These are phyloP conservation scores for Aphanomyces stellatus DNA, from an alignment of 352 stramenopile species.

Conservation along the genomic window DNA sequence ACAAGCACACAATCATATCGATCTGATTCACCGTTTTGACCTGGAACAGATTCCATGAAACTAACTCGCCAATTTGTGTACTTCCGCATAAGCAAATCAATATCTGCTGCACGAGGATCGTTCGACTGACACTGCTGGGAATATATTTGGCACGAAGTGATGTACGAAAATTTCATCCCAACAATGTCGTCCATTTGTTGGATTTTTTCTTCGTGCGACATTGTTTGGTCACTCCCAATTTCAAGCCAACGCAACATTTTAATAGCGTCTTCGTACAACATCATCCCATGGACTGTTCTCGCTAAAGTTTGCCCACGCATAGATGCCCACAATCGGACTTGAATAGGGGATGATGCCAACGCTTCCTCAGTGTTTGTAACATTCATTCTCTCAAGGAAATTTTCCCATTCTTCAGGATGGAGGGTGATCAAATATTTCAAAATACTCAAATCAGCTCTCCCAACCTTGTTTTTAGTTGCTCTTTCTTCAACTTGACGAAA, in stretches of 20 bases:
- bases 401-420: slow-evolving; percentile 82
- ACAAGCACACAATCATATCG: slow-evolving; percentile 73
- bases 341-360: slow-evolving; percentile 44
- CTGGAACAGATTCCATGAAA: slow-evolving; percentile 73
- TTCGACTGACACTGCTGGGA: slow-evolving; percentile 59
- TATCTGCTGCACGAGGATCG: slow-evolving; percentile 76
- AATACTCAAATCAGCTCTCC: slow-evolving; percentile 67
- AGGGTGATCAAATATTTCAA: slow-evolving; percentile 85
- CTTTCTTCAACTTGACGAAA: slow-evolving; percentile 83
- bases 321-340: slow-evolving; percentile 79
- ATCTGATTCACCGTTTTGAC: slow-evolving; percentile 29
- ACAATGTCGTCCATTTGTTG: slow-evolving; percentile 85
- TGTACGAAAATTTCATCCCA: slow-evolving; percentile 83
- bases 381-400: slow-evolving; percentile 78
- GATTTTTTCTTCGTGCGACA: slow-evolving; percentile 83
- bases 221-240: slow-evolving; percentile 69
- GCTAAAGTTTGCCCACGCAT: slow-evolving; percentile 78
- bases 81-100: slow-evolving; percentile 83
- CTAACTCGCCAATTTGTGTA: slow-evolving; percentile 84
- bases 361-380: slow-evolving; percentile 62
- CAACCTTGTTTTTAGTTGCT: slow-evolving; percentile 46
- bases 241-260: slow-evolving; percentile 80
- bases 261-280: slow-evolving; percentile 84
- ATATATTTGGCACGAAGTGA: slow-evolving; percentile 84
- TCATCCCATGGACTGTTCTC: slow-evolving; percentile 83